phyloP scores from a whole-genome alignment of 2,329 filamentous ascomycete species.

The Diaporthe citriasiana region DNA sequence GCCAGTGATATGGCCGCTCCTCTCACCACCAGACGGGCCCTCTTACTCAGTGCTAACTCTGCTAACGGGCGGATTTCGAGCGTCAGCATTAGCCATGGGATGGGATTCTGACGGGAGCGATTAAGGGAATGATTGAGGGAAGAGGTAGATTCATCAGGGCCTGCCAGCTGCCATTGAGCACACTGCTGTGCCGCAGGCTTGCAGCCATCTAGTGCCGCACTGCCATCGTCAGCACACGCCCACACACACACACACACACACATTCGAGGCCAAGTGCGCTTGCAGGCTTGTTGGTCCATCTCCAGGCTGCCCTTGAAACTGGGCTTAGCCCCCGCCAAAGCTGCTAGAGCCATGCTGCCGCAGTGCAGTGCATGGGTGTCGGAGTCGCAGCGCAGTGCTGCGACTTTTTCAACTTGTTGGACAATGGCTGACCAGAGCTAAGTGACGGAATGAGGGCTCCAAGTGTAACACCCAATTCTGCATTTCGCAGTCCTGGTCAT shows the following conservation, averaged over 20 bases:
- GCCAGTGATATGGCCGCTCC: not conserved
- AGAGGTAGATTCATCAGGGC: not conserved
- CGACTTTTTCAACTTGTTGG: constrained; percentile 36
- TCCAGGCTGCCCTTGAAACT: constrained; percentile 29
- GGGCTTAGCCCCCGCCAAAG: constrained; percentile 4
- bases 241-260: not conserved
- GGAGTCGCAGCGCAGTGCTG: not conserved
- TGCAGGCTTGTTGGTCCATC: constrained; percentile 14
- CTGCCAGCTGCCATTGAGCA: not conserved
- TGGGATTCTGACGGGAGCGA: too few species aligned
- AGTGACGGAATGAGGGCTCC: constrained; percentile 35
- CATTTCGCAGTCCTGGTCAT: constrained; percentile 4
- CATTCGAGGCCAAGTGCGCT: constrained; percentile 9
- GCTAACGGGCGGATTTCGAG: not conserved
- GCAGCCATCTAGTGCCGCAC: constrained; percentile 25
- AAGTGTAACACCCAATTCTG: constrained; percentile 25
- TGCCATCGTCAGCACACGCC: constrained; percentile 25
- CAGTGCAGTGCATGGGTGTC: not conserved
- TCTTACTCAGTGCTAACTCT: not conserved
- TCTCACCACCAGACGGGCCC: not conserved
- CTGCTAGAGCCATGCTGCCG: constrained; percentile 4
- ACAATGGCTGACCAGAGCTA: not conserved
- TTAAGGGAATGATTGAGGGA: not conserved
- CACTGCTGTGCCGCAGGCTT: constrained; percentile 13
- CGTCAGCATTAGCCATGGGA: not conserved